phyloP scores from a whole-genome alignment of 352 stramenopile genomes.

The Salisapilia sapeloensis region DNA sequence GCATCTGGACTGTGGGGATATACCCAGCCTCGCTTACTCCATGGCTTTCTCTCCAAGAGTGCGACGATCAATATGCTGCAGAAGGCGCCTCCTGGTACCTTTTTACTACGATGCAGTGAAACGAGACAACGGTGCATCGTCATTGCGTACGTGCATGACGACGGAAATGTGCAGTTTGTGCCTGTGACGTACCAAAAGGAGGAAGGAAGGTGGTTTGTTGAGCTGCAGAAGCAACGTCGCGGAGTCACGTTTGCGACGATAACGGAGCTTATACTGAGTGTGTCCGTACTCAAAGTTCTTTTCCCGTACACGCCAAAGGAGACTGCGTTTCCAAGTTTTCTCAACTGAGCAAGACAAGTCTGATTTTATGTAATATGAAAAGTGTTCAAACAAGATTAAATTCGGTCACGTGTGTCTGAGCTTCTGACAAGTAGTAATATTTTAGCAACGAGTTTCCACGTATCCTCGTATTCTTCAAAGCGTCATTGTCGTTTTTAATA shows the following conservation, averaged over 20 bases:
- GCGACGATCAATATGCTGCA: slow-evolving; percentile 58
- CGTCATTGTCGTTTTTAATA: no score
- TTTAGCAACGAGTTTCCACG: no score
- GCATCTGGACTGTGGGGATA: slow-evolving; percentile 41
- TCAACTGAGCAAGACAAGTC: no score
- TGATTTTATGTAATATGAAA: no score
- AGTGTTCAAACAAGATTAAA: no score
- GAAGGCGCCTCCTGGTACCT: slow-evolving; percentile 44
- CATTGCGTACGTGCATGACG: slow-evolving; percentile 47
- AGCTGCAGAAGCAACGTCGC: slow-evolving; percentile 24
- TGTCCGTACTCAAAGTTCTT: slow-evolving; percentile 61
- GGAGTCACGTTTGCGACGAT: slow-evolving; percentile 42
- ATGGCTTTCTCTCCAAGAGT: slow-evolving; percentile 74
- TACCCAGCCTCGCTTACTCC: slow-evolving; percentile 59
- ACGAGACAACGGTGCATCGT: slow-evolving; percentile 44
- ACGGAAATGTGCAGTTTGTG: slow-evolving; percentile 54
- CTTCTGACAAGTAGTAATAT: no score
- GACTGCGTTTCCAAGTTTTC: slow-evolving; percentile 38
- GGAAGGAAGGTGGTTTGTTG: slow-evolving; percentile 31
- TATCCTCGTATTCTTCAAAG: no score
- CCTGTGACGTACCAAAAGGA: slow-evolving; percentile 34
- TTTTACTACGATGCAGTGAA: slow-evolving; percentile 67
- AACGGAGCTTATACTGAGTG: slow-evolving; percentile 54
- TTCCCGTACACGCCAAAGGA: slow-evolving; percentile 71
- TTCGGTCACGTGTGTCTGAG: no score